These are phyloP conservation scores for Angomonas ambiguus DNA, from an alignment of 208 protist genomes.

Conservation along the genomic window DNA sequence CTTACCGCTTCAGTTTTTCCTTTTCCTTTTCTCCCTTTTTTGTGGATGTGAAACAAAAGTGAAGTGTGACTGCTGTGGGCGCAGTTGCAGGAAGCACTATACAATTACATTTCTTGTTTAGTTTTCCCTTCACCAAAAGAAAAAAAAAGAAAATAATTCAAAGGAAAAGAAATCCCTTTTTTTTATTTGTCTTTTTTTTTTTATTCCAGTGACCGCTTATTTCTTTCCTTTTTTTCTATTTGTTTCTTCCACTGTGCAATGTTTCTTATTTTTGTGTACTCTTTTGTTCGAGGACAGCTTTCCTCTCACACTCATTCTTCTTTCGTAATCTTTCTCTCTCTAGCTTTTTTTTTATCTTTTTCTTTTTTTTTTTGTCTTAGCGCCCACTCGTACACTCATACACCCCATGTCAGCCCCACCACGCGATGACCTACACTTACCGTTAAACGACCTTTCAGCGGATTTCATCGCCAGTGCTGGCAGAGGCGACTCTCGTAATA, in stretches of 20 bases:
- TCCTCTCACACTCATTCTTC: slow-evolving; percentile 16
- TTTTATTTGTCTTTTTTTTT: slow-evolving; percentile 10
- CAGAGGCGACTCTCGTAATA: not conserved
- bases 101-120: not conserved
- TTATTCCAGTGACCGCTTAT: slow-evolving; percentile 4
- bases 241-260: not conserved
- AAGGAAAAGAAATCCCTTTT: not conserved
- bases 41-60: too few relatives aligned
- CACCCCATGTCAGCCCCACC: not conserved
- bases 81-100: not conserved
- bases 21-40: too few relatives aligned
- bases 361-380: slow-evolving; percentile 4
- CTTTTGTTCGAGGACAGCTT: not conserved
- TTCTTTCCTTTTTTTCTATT: slow-evolving; percentile 7
- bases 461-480: not conserved
- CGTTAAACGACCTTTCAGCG: not conserved
- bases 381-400: not conserved
- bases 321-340: not conserved
- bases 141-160: slow-evolving; percentile 13
- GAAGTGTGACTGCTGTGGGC: too few relatives aligned
- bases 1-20: too few relatives aligned
- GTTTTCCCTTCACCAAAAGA: slow-evolving; percentile 1
- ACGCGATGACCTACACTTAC: not conserved
- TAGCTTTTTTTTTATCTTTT: slow-evolving; percentile 13
- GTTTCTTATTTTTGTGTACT: slow-evolving; percentile 7